Evolutionary conservation across 2,329 filamentous ascomycete species (phyloP), one percentile per base, ranked within the genome.

Genomic region (Celoporthe dispersa): DNA sequence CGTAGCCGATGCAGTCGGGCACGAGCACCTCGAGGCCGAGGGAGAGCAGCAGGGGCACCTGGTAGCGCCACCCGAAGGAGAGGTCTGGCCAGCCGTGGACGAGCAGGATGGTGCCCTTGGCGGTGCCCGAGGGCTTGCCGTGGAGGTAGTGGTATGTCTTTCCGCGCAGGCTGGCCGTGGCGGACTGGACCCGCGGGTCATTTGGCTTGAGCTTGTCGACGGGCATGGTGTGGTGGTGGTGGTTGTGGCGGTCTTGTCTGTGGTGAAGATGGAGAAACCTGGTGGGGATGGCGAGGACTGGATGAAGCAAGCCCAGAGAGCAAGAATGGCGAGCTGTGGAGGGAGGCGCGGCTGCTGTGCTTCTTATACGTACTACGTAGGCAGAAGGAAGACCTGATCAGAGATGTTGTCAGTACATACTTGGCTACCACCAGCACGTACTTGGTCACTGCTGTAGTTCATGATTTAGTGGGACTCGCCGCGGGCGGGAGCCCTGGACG

Each of bases 1-100:
- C 93, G 79, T 96, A 98, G 73, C 95, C 95, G 75, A 97, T 87
- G 85, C 94, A 91, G 80, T 98, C 94, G 0, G 94, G 92, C 14
- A 89, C 93, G 33, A 98, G 88, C 68, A 97, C 93, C 68, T 92
- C 88, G 73, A 95, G 87, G 31, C 91, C 91, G 69, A 93, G 84
- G 7, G 90, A 85, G 44, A 92, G 80, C 31, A 98, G 86, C 75
- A 89, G 81, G 0, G 94, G 94, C 71, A 98, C 92, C 80, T 98
- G 94, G 80, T 93, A 91, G 72, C 94, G 91, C 95, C 95, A 98
- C 77, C 92, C 94, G 77, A 94, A 90, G 11, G 89, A 88, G 25
- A 96, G 81, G 80, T 97, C 94, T 0, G 94, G 94, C 81, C 91
- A 97, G 74, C 94, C 94, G 80, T 94, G 92, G 77, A 92, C 70